These are phyloP conservation scores for Paramecium sexaurelia DNA, from an alignment of 73 alveolate genomes.

Conservation along the genomic window DNA sequence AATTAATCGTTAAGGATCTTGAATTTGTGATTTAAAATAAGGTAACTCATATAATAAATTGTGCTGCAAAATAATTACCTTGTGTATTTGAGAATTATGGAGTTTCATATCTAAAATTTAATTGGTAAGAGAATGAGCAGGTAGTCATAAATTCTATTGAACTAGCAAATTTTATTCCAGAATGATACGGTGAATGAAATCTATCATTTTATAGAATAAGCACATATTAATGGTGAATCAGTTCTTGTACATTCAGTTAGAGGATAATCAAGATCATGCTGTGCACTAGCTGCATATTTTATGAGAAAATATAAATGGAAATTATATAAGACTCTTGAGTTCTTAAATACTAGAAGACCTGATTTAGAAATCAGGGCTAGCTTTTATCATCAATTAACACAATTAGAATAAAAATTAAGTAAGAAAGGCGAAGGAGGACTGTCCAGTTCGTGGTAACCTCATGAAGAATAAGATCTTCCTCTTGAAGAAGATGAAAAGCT, in stretches of 20 bases:
- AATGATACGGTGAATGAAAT: conserved; percentile 86
- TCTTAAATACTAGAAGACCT: conserved; percentile 82
- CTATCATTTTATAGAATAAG: conserved; percentile 90
- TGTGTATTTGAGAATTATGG: conserved; percentile 77
- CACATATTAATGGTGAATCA: conserved; percentile 84
- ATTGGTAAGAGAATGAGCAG: conserved; percentile 78
- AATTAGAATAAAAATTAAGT: conserved; percentile 70
- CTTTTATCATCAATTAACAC: conserved; percentile 76
- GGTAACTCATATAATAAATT: conserved; percentile 82
- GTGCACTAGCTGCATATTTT: conserved; percentile 86
- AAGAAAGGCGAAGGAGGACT: conserved; percentile 77
- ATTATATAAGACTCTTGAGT: conserved; percentile 80
- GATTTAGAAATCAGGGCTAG: conserved; percentile 86
- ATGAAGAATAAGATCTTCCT: conserved; percentile 64
- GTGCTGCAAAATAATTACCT: conserved; percentile 76
- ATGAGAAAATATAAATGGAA: conserved; percentile 93
- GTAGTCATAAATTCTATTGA: conserved; percentile 42
- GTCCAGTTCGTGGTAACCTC: conserved; percentile 76
- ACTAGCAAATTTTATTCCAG: conserved; percentile 84
- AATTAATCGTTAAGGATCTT: conserved; percentile 73
- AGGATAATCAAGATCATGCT: conserved; percentile 91
- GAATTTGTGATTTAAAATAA: conserved; percentile 83
- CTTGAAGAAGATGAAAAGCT: conserved; percentile 79
- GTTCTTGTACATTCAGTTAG: conserved; percentile 92
- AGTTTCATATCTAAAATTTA: conserved; percentile 73